phyloP scores from a whole-genome alignment of 2,329 filamentous ascomycete species.

The Metarhizium humberi region DNA sequence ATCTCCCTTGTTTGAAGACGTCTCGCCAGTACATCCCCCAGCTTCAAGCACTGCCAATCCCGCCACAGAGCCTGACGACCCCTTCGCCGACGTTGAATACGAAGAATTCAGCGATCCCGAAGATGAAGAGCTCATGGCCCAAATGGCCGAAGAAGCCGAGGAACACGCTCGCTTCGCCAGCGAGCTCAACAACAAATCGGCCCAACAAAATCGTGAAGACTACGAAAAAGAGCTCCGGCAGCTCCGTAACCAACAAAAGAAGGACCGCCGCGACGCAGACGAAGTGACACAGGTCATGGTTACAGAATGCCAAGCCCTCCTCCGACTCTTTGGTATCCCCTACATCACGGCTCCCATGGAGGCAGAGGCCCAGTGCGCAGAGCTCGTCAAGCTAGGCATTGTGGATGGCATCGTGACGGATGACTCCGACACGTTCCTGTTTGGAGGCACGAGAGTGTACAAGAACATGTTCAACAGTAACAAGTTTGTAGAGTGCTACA shows the following conservation, averaged over 20 bases:
- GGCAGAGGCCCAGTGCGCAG: constrained; percentile 93
- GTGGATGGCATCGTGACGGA: constrained; percentile 98
- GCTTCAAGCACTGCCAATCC: neutral
- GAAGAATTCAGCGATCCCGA: constrained; percentile 77
- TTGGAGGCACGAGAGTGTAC: constrained; percentile 92
- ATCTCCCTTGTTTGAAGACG: constrained; percentile 9
- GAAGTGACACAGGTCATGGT: constrained; percentile 97
- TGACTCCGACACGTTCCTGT: constrained; percentile 92
- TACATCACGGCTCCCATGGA: constrained; percentile 99
- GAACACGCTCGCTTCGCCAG: constrained; percentile 91
- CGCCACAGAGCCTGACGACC: constrained; percentile 26
- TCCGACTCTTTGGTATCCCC: constrained; percentile 84
- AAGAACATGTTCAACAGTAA: constrained; percentile 99
- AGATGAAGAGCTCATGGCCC: constrained; percentile 79
- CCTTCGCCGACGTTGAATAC: constrained; percentile 53
- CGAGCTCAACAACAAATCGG: constrained; percentile 68
- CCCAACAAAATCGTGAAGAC: constrained; percentile 60
- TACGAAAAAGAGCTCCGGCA: constrained; percentile 85
- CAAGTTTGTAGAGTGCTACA: constrained; percentile 96
- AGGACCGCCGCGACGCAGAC: constrained; percentile 89
- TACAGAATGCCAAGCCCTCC: constrained; percentile 82
- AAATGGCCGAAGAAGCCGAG: constrained; percentile 82
- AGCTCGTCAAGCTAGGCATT: constrained; percentile 74
- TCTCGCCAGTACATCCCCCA: neutral
- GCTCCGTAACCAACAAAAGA: constrained; percentile 88